Percentiles rank a stretch among this genome's conserved stretches.
Evolutionary conservation across 2,329 filamentous ascomycete genomes (phyloP).

Genomic region (Aspergillus brunneoviolaceus): DNA sequence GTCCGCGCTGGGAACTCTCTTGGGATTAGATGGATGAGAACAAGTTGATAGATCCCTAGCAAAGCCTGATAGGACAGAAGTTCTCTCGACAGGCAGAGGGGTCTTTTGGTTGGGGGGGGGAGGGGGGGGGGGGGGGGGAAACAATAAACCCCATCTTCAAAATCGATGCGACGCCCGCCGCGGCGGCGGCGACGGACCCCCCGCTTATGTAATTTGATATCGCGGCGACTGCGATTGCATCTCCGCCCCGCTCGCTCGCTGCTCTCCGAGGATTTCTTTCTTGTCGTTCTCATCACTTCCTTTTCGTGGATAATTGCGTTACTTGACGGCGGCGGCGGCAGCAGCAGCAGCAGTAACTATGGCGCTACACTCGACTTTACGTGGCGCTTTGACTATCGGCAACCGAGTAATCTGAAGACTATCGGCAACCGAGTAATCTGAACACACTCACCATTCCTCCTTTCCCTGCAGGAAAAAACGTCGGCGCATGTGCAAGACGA

Average conservation of each 20-base stretch:
- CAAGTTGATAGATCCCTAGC: neutral
- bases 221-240: neutral
- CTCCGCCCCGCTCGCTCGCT: constrained; percentile 1
- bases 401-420: too few species aligned
- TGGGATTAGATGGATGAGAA: neutral
- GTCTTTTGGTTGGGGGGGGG: neutral
- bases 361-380: too few species aligned
- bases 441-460: too few species aligned
- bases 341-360: too few species aligned
- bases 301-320: too few species aligned
- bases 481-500: too few species aligned
- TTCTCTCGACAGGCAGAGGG: neutral
- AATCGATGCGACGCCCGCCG: neutral
- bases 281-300: too few species aligned
- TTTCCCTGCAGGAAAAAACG: too few species aligned
- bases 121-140: neutral
- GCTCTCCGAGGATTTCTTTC: too few species aligned
- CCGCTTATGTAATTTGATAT: neutral
- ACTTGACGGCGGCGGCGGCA: too few species aligned
- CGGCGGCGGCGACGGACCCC: neutral
- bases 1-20: neutral
- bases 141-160: neutral
- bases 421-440: too few species aligned
- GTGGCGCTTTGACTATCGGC: too few species aligned
- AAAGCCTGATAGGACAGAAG: neutral